These are phyloP conservation scores for Amanita polypyramis DNA, from an alignment of 768 basidiomycete species.

Conservation along the genomic window DNA sequence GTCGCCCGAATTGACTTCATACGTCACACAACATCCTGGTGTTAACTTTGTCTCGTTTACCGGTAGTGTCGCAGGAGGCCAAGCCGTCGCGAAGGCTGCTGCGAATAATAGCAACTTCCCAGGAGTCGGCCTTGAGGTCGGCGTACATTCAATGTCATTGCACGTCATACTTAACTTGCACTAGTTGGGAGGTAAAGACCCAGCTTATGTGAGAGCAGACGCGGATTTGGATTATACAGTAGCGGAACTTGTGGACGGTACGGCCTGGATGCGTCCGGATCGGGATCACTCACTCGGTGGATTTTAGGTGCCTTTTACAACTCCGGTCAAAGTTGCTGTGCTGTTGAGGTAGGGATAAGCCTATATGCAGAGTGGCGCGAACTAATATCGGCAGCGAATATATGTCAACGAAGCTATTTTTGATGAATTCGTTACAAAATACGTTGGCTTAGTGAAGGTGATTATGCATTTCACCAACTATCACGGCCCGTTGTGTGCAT, in stretches of 20 bases:
- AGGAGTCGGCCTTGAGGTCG: conserved; percentile 76
- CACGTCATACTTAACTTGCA: background rate
- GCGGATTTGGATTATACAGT: conserved; percentile 78
- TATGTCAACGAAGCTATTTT: conserved; percentile 86
- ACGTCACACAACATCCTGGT: conserved; percentile 50
- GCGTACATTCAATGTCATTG: conserved; percentile 3
- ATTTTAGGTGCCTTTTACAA: conserved; percentile 85
- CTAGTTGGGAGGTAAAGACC: conserved; percentile 94
- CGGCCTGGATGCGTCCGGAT: conserved; percentile 8
- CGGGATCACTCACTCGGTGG: background rate
- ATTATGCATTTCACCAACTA: background rate
- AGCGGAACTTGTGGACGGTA: conserved; percentile 85
- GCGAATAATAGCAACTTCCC: conserved; percentile 64
- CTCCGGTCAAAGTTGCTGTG: conserved; percentile 95
- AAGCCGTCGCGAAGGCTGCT: conserved; percentile 62
- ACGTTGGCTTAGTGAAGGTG: conserved; percentile 68
- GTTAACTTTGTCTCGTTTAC: conserved; percentile 89
- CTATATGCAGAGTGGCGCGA: background rate
- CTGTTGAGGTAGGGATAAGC: conserved; percentile 56
- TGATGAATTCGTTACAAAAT: conserved; percentile 67
- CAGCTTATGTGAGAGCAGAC: conserved; percentile 88
- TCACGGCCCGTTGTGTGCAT: background rate
- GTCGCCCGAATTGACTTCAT: conserved; percentile 45
- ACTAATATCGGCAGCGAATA: conserved; percentile 47
- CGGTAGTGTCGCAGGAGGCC: conserved; percentile 71